Evolutionary conservation across 1,139 yeast species (phyloP).

Genomic region (Blastobotrys indianensis): DNA sequence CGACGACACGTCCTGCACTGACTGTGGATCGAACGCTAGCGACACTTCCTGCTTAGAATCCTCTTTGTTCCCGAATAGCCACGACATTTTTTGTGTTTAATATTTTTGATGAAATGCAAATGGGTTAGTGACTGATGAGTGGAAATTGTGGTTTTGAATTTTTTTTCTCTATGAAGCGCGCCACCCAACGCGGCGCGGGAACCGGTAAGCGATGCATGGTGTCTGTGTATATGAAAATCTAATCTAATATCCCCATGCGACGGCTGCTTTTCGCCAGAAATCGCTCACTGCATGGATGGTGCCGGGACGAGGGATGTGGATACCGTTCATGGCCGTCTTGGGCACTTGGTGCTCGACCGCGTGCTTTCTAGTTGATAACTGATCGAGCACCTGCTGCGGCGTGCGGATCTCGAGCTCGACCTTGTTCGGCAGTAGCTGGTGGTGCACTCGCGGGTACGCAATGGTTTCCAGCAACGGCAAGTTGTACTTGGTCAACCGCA

Average conservation of each 20-base stretch:
- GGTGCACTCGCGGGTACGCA: conserved; percentile 78
- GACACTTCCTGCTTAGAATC: conserved; percentile 26
- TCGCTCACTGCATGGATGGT: conserved; percentile 50
- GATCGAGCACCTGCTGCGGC: conserved; percentile 32
- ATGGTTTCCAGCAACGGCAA: conserved; percentile 60
- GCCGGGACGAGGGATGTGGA: conserved; percentile 36
- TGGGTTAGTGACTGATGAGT: background rate
- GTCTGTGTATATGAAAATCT: background rate
- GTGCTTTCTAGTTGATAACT: conserved; percentile 41
- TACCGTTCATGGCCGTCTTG: conserved; percentile 46
- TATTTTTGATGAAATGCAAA: too few relatives aligned
- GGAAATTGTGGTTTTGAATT: background rate
- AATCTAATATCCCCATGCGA: conserved; percentile 37
- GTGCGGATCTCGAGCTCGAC: conserved; percentile 54
- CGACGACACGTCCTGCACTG: conserved; percentile 58
- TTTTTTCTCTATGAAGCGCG: background rate
- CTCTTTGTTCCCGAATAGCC: conserved; percentile 57
- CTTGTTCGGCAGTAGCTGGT: conserved; percentile 75
- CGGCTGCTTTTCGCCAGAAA: conserved; percentile 52
- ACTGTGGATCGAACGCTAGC: conserved; percentile 55
- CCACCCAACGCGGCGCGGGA: background rate
- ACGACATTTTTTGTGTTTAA: conserved; percentile 44
- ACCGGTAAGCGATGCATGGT: background rate
- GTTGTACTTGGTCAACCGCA: conserved; percentile 54
- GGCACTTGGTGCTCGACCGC: conserved; percentile 33